Percentiles rank a stretch among this genome's conserved stretches.
Conservation (phyloP, 345 rosid genomes). For the Populus alba region DNA sequence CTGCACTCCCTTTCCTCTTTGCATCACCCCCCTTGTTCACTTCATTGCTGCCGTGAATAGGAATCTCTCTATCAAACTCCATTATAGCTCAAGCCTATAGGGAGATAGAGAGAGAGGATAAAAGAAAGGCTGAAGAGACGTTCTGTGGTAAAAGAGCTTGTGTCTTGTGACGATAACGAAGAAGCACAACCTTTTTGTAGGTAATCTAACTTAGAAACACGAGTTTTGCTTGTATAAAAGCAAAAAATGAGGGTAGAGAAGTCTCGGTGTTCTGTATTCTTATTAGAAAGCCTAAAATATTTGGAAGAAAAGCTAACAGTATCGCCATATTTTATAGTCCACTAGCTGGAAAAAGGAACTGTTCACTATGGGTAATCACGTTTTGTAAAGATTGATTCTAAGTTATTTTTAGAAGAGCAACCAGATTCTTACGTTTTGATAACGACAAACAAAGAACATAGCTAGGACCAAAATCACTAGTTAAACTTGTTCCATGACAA, state of each 20-base stretch:
- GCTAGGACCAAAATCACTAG: not conserved
- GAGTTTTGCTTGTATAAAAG: not conserved
- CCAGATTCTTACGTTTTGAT: not conserved
- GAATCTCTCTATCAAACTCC: not conserved
- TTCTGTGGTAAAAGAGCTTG: not conserved
- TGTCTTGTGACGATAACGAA: not conserved
- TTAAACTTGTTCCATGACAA: not conserved
- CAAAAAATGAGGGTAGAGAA: not conserved
- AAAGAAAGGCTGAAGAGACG: not conserved
- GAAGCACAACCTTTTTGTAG: not conserved
- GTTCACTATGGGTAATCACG: not conserved
- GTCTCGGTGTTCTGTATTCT: not conserved
- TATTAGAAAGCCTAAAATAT: not conserved
- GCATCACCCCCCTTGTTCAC: not conserved
- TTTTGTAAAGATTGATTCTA: not conserved
- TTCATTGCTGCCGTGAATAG: not conserved
- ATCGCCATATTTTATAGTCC: not conserved
- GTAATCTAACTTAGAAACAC: not conserved
- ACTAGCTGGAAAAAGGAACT: not conserved
- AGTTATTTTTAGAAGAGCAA: not conserved
- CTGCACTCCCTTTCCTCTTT: not conserved
- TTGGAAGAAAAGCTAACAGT: not conserved
- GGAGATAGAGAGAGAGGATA: not conserved
- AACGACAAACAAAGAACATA: not conserved
- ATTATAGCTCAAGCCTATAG: not conserved